A percentile compares a stretch with the other conserved stretches of the same genome.
phyloP scores from a whole-genome alignment of 2,329 filamentous ascomycete species.

The Aspergillus brasiliensis region DNA sequence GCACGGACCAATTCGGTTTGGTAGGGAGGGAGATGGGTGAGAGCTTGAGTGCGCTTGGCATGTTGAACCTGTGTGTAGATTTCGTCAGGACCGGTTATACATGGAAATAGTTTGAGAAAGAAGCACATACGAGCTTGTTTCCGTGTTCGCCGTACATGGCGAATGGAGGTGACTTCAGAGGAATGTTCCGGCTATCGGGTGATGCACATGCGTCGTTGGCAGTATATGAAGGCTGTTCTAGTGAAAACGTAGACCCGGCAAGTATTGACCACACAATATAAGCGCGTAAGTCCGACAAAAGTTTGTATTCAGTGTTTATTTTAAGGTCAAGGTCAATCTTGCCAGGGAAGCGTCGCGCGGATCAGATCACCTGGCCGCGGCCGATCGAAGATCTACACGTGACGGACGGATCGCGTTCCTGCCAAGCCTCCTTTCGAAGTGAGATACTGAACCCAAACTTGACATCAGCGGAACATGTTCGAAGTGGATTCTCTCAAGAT shows the following conservation, averaged over 20 bases:
- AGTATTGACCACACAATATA: background rate
- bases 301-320: background rate
- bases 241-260: background rate
- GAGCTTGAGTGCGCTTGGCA: conserved; percentile 89
- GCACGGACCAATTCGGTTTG: conserved; percentile 87
- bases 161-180: background rate
- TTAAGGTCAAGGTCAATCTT: background rate
- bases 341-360: background rate
- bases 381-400: conserved; percentile 9
- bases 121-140: conserved; percentile 71
- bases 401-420: conserved; percentile 5
- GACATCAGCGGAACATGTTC: background rate
- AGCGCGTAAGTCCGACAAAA: background rate
- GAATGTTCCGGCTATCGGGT: background rate
- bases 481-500: no score
- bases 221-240: background rate
- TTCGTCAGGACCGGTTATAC: background rate
- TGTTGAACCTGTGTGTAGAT: conserved; percentile 71
- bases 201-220: background rate
- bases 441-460: background rate
- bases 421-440: conserved; percentile 2
- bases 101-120: background rate
- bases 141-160: conserved; percentile 85
- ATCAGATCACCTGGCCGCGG: background rate
- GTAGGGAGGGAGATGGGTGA: conserved; percentile 84